Percentiles rank a stretch among this genome's conserved stretches.
These are phyloP conservation scores for Pyrenochaeta sp. DNA, from an alignment of 2,329 filamentous ascomycete genomes.

Conservation along the genomic window DNA sequence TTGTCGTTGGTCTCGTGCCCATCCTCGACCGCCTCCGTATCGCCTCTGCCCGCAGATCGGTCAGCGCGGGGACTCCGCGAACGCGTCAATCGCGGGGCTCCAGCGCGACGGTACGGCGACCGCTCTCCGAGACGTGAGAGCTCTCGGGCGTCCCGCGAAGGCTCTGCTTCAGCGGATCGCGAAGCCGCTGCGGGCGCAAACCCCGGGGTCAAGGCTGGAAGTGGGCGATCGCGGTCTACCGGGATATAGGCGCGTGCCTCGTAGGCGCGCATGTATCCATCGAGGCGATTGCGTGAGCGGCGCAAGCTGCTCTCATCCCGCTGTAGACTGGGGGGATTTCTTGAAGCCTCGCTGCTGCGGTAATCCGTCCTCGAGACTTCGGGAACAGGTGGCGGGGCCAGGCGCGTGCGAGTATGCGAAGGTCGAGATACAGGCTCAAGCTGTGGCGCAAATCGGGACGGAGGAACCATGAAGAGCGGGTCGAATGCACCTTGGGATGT, in stretches of 20 bases:
- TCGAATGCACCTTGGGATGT: constrained; percentile 26
- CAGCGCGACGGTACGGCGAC: constrained; percentile 17
- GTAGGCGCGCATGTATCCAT: constrained; percentile 24
- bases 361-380: constrained; percentile 35
- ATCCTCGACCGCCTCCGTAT: constrained; percentile 22
- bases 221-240: constrained; percentile 21
- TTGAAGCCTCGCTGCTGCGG: constrained; percentile 24
- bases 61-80: constrained; percentile 20
- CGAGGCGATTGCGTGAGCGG: constrained; percentile 17
- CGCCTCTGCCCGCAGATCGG: constrained; percentile 6
- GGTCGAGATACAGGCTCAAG: constrained; percentile 24
- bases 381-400: constrained; percentile 45
- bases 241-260: constrained; percentile 13
- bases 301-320: constrained; percentile 22
- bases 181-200: constrained; percentile 43
- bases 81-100: constrained; percentile 17
- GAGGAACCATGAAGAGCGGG: constrained; percentile 23
- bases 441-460: constrained; percentile 18
- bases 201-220: constrained; percentile 44
- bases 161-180: constrained; percentile 16
- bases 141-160: constrained; percentile 11
- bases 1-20: constrained; percentile 34
- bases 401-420: constrained; percentile 30
- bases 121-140: constrained; percentile 6
- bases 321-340: constrained; percentile 22